phyloP scores from a whole-genome alignment of 2,329 filamentous ascomycete genomes.

The Pseudogymnoascus sp. region DNA sequence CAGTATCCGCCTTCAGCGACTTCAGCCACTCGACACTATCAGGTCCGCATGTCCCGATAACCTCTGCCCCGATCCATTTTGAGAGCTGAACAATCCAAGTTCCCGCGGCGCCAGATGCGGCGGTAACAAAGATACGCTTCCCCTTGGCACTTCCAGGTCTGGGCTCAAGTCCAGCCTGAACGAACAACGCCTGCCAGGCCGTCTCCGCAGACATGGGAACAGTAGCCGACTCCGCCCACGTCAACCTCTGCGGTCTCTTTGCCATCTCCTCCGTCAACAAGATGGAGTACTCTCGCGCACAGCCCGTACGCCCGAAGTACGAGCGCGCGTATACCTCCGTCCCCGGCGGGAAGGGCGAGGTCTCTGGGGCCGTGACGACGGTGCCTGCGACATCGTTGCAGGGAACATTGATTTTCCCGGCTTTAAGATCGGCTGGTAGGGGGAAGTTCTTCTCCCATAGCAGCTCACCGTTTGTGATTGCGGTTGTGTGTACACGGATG shows the following conservation, averaged over 20 bases:
- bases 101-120: conserved; percentile 36
- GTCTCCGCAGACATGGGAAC: conserved; percentile 34
- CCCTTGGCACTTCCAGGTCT: conserved; percentile 19
- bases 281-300: conserved; percentile 31
- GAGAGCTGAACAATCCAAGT: conserved; percentile 36
- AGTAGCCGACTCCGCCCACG: conserved; percentile 30
- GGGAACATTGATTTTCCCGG: conserved; percentile 27
- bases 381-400: conserved; percentile 35
- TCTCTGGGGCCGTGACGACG: conserved; percentile 28
- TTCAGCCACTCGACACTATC: conserved; percentile 33
- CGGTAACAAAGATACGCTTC: conserved; percentile 35
- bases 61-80: conserved; percentile 29
- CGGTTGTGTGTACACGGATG: conserved; percentile 31
- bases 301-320: conserved; percentile 29
- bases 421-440: conserved; percentile 10
- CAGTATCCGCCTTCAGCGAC: conserved; percentile 32
- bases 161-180: conserved; percentile 26
- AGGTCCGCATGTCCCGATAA: conserved; percentile 32
- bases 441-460: conserved; percentile 32
- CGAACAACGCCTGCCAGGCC: conserved; percentile 37
- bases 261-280: conserved; percentile 30
- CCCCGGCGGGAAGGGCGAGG: conserved; percentile 31
- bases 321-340: conserved; percentile 32
- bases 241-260: conserved; percentile 27
- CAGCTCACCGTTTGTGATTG: conserved; percentile 36